Evolutionary conservation across 768 basidiomycete genomes (phyloP).

Genomic region (Mycena capillaripes): DNA sequence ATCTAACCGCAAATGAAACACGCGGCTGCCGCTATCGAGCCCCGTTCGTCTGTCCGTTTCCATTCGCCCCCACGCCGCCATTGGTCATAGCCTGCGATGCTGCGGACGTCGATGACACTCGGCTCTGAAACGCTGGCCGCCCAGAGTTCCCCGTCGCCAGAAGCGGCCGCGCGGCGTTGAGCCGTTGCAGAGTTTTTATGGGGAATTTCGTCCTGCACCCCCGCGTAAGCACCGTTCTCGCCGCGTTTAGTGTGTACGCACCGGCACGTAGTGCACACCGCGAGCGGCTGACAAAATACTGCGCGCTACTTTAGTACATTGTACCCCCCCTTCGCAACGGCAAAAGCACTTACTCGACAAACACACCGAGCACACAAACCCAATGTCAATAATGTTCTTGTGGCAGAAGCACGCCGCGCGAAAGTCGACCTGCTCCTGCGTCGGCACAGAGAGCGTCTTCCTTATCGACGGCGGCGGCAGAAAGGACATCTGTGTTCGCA

Average conservation of each 20-base stretch:
- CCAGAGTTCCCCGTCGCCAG: conserved; percentile 38
- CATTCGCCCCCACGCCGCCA: conserved; percentile 33
- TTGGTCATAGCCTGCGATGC: conserved; percentile 23
- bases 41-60: conserved; percentile 25
- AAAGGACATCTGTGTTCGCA: conserved; percentile 76
- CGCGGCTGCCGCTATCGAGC: conserved; percentile 26
- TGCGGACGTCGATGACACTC: conserved; percentile 38
- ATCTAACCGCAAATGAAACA: conserved; percentile 33
- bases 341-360: conserved; percentile 81
- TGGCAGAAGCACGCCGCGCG: conserved; percentile 99
- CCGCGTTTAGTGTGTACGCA: conserved; percentile 52
- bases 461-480: conserved; percentile 80
- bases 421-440: conserved; percentile 96
- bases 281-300: conserved; percentile 96
- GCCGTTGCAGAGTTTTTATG: conserved; percentile 88
- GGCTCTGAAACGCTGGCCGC: conserved; percentile 11
- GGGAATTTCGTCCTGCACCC: conserved; percentile 90
- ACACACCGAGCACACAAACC: conserved; percentile 99
- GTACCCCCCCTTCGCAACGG: neutral
- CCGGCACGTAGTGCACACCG: conserved; percentile 96
- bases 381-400: conserved; percentile 95
- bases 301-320: conserved; percentile 14
- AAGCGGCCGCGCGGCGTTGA: conserved; percentile 72
- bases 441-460: conserved; percentile 84
- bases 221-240: conserved; percentile 16